A percentile compares a stretch with the other conserved stretches of the same genome.
phyloP scores from a whole-genome alignment of 2,329 filamentous ascomycete genomes.

The Neopestalotiopsis clavispora region DNA sequence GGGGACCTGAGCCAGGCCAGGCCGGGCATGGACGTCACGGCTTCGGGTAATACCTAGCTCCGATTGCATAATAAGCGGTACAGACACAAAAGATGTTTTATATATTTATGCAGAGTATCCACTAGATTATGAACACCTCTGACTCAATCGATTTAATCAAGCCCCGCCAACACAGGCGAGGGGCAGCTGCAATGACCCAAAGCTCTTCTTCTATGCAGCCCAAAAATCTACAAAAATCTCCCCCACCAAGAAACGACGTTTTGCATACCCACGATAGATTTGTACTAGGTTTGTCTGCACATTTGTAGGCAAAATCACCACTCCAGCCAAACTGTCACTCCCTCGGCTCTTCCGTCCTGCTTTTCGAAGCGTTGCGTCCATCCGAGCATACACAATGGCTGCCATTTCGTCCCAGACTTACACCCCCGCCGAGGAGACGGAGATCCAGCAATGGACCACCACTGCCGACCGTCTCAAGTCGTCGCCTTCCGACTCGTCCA shows the following conservation, averaged over 20 bases:
- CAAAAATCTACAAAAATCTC: not conserved
- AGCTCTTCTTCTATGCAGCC: not conserved
- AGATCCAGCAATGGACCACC: conserved; percentile 88
- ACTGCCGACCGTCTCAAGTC: conserved; percentile 73
- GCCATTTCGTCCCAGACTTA: conserved; percentile 72
- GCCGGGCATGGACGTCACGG: conserved; percentile 3
- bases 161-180: not conserved
- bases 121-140: not conserved
- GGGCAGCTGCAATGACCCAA: conserved; percentile 5
- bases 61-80: not conserved
- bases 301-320: conserved; percentile 14
- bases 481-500: conserved; percentile 64
- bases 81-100: not conserved
- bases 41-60: not conserved
- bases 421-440: conserved; percentile 78
- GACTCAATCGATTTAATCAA: not conserved
- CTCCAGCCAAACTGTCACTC: conserved; percentile 40
- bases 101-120: not conserved
- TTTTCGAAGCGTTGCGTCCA: conserved; percentile 40
- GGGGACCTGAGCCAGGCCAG: not conserved
- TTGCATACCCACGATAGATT: not conserved
- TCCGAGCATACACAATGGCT: conserved; percentile 63
- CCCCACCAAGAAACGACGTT: conserved; percentile 1
- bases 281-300: not conserved
- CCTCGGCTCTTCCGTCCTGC: conserved; percentile 40